These are phyloP conservation scores for Candida maltosa DNA, from an alignment of 805 yeast genomes.

Conservation along the genomic window DNA sequence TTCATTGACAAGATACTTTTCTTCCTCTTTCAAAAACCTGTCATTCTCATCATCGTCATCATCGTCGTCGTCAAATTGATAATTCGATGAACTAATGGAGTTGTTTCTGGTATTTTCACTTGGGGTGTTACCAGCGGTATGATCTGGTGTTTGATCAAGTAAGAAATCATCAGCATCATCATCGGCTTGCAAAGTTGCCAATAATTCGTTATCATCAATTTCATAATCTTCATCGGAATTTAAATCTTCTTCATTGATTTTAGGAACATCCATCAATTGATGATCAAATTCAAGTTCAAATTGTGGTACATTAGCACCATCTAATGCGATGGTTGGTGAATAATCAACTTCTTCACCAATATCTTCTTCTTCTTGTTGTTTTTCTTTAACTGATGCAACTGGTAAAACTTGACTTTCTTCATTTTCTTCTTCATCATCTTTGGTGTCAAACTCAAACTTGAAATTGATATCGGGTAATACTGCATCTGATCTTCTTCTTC, in stretches of 20 bases:
- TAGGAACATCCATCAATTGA: constrained; percentile 46
- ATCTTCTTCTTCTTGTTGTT: constrained; percentile 14
- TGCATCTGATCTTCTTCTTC: constrained; percentile 35
- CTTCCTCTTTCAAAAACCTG: constrained; percentile 41
- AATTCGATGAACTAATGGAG: constrained; percentile 16
- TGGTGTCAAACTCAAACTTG: constrained; percentile 40
- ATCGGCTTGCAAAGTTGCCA: constrained; percentile 47
- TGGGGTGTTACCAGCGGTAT: neutral
- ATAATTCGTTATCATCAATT: constrained; percentile 46
- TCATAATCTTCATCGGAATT: constrained; percentile 66
- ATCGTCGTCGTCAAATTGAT: constrained; percentile 21
- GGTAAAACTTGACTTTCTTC: constrained; percentile 8
- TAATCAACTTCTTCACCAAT: constrained; percentile 13
- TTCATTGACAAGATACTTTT: constrained; percentile 42
- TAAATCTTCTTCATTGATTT: constrained; percentile 44
- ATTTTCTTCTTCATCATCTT: constrained; percentile 8
- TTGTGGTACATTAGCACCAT: constrained; percentile 6
- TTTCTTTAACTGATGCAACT: too few relatives aligned
- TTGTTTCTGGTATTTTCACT: constrained; percentile 17
- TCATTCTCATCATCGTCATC: constrained; percentile 34
- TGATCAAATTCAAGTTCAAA: constrained; percentile 29
- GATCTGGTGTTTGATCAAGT: constrained; percentile 5
- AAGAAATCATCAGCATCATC: constrained; percentile 40
- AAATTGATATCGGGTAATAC: constrained; percentile 41
- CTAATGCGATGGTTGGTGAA: constrained; percentile 6